Evolutionary conservation across 139 green algal genomes (phyloP), one percentile per base, ranked within the genome.

Genomic region (Micromonas commoda): DNA sequence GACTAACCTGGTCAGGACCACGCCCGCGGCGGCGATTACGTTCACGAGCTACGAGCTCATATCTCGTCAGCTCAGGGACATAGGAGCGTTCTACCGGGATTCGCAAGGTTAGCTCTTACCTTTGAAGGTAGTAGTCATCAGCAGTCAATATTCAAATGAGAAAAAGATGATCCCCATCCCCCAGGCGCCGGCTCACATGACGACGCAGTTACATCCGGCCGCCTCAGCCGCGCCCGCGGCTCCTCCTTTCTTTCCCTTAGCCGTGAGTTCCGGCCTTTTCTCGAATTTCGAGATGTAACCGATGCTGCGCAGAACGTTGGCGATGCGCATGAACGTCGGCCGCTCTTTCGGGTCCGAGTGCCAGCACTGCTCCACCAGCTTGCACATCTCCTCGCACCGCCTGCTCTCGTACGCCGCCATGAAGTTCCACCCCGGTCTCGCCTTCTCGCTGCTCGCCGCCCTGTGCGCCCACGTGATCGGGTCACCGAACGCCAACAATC

Each of bases 11-110:
- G 31, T 97, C 64, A 85, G 95, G 19, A 99, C 95, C 19, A 97
- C 93, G 0, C 95, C 95, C 19, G 93, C 95, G 5, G 95, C 95
- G 24, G 95, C 96, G 6, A 89, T 98, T 32, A 99, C 95, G 6
- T 98, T 99, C 85, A 98, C 94, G 1, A 92, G 79, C 52, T 99
- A 96, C 78, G 95, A 99, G 86, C 79, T 99, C 3, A 93, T 99
- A 3, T 83, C 87, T 3, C 86, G 94, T 1, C 64, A 85, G 2
- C 73, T 98, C 24, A 23, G 29, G 23, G 68, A 1, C 20, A 54
- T 75, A 1, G 68, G 23, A 32, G 29, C 2, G 54, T 31, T 65
- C 2, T 31, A 31, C 24, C 24, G 54, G 2, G 54, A 63, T 63
- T 63, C 52, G 19, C 20, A n/a, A n/a, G n/a, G n/a, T n/a, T n/a